Evolutionary conservation across 257 asterid genomes (phyloP).

Genomic region (Knoxia roxburghii): DNA sequence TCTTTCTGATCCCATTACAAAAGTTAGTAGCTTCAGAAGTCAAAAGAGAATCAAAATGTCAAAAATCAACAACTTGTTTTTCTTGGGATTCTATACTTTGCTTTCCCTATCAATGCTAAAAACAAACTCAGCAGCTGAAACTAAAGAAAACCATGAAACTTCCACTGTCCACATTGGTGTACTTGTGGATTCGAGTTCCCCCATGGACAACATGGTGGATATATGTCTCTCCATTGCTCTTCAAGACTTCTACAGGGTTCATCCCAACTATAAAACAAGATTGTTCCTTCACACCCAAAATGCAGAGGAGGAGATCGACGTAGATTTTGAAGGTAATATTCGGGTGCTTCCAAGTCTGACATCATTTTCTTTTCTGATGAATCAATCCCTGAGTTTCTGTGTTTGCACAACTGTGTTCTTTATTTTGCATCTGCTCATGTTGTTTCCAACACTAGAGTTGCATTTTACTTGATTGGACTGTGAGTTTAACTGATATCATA

Average conservation of each 20-base stretch:
- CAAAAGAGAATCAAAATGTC: background rate
- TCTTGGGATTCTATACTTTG: background rate
- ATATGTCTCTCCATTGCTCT: slow-evolving; percentile 38
- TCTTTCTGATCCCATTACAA: no score
- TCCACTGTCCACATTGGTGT: slow-evolving; percentile 20
- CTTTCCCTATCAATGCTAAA: background rate
- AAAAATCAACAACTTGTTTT: background rate
- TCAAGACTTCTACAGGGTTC: slow-evolving; percentile 30
- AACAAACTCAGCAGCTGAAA: background rate
- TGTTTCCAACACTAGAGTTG: no score
- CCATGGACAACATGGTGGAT: slow-evolving; percentile 29
- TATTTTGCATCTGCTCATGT: no score
- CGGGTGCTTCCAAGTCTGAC: background rate
- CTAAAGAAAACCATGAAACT: background rate
- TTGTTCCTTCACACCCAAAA: slow-evolving; percentile 25
- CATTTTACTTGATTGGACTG: no score
- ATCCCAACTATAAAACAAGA: slow-evolving; percentile 29
- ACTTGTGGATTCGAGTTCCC: slow-evolving; percentile 35
- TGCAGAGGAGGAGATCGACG: slow-evolving; percentile 28
- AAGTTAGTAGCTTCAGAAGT: no score
- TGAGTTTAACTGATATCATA: no score
- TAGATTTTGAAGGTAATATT: slow-evolving; percentile 31
- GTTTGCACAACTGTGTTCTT: background rate
- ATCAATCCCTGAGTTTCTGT: no score
- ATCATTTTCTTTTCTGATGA: background rate